A percentile compares a stretch with the other conserved stretches of the same genome.
Evolutionary conservation across 495 filamentous ascomycete species (phyloP).

Genomic region (Penicillium bialowiezense): DNA sequence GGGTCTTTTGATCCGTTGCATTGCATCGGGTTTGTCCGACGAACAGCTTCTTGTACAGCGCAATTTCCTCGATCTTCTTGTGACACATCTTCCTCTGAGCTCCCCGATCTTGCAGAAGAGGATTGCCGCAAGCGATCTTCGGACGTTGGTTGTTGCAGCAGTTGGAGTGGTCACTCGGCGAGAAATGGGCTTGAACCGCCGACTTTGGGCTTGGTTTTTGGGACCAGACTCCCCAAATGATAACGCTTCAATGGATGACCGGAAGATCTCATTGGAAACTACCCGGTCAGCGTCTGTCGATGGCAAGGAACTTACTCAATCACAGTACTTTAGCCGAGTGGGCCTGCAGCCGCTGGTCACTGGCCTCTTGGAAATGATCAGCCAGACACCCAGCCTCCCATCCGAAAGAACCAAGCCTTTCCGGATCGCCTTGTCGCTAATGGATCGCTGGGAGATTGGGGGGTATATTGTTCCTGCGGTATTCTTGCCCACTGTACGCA

Average conservation of each 20-base stretch:
- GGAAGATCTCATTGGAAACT: slow-evolving; percentile 44
- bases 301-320: slow-evolving; percentile 43
- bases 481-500: slow-evolving; percentile 82
- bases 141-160: slow-evolving; percentile 77
- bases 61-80: slow-evolving; percentile 88
- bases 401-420: slow-evolving; percentile 81
- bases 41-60: slow-evolving; percentile 89
- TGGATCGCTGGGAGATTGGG: slow-evolving; percentile 98
- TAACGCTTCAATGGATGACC: slow-evolving; percentile 45
- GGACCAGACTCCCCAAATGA: slow-evolving; percentile 68
- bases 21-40: slow-evolving; percentile 84
- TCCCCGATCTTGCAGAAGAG: slow-evolving; percentile 74
- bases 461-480: slow-evolving; percentile 81
- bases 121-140: slow-evolving; percentile 69
- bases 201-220: slow-evolving; percentile 95
- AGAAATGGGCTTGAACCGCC: slow-evolving; percentile 94
- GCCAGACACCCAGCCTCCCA: slow-evolving; percentile 48
- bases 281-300: slow-evolving; percentile 41
- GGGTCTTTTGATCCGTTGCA: slow-evolving; percentile 83
- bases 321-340: slow-evolving; percentile 74
- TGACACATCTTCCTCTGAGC: slow-evolving; percentile 86
- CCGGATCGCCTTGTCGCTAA: slow-evolving; percentile 86
- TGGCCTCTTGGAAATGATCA: slow-evolving; percentile 76
- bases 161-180: slow-evolving; percentile 78
- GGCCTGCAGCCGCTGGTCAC: slow-evolving; percentile 70